Evolutionary conservation across 169 alveolate genomes (phyloP).

Genomic region (Plasmodium adleri): DNA sequence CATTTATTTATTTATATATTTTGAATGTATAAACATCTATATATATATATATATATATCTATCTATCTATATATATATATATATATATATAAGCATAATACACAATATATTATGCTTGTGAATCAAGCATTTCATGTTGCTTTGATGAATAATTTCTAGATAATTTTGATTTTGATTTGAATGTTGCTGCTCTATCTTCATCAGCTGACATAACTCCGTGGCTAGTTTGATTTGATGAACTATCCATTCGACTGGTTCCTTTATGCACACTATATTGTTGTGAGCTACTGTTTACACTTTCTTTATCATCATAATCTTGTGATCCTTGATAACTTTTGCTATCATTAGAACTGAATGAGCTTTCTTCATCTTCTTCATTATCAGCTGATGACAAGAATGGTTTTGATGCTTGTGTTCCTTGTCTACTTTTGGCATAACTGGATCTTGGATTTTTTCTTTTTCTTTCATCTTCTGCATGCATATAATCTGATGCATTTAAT

Average conservation of each 20-base stretch:
- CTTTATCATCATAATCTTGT: conserved; percentile 73
- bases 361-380: conserved; percentile 77
- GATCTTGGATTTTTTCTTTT: conserved; percentile 38
- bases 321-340: conserved; percentile 75
- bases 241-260: conserved; percentile 66
- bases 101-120: conserved; percentile 40
- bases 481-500: conserved; percentile 82
- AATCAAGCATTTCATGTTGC: conserved; percentile 44
- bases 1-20: background rate
- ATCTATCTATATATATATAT: too few relatives aligned
- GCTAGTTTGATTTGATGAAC: conserved; percentile 66
- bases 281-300: conserved; percentile 56
- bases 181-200: conserved; percentile 36
- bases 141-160: conserved; percentile 62
- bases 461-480: conserved; percentile 68
- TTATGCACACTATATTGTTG: conserved; percentile 64
- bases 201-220: conserved; percentile 47
- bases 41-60: too few relatives aligned
- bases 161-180: conserved; percentile 33
- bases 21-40: too few relatives aligned
- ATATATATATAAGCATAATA: background rate
- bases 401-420: conserved; percentile 69
- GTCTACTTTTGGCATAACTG: conserved; percentile 59
- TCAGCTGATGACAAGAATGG: conserved; percentile 62
- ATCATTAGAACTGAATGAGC: conserved; percentile 71